Percentiles rank a stretch among this genome's conserved stretches.
These are phyloP conservation scores for Picea sitchensis DNA, from an alignment of 75 land plant genomes.

Conservation along the genomic window DNA sequence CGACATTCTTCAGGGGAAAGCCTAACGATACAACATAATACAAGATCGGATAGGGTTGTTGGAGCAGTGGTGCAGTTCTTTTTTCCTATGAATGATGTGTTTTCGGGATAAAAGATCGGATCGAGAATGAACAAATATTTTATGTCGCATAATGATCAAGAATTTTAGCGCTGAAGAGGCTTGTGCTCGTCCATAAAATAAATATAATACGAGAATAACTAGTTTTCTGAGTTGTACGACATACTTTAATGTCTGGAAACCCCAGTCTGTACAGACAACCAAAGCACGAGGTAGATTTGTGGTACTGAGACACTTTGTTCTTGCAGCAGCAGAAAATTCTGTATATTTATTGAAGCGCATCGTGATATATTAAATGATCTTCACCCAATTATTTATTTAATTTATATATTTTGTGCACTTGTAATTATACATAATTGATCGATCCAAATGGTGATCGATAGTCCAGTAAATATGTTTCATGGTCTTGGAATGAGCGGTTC, in stretches of 20 bases:
- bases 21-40: no score
- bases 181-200: not conserved
- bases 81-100: not conserved
- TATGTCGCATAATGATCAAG: not conserved
- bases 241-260: not conserved
- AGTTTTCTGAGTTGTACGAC: not conserved
- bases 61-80: no score
- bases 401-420: no score
- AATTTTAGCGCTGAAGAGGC: not conserved
- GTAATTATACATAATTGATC: not conserved
- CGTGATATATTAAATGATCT: no score
- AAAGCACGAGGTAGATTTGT: not conserved
- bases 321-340: no score
- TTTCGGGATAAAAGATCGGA: not conserved
- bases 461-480: conserved; percentile 45
- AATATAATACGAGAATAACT: no score
- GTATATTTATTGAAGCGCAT: no score
- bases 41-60: no score
- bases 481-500: conserved; percentile 42
- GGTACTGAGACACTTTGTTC: not conserved
- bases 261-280: not conserved
- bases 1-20: no score
- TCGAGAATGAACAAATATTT: not conserved
- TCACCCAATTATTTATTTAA: no score
- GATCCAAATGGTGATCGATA: conserved; percentile 38